These are phyloP conservation scores for Herpetomonas samuelpessoai DNA, from an alignment of 208 protist genomes.

Conservation along the genomic window DNA sequence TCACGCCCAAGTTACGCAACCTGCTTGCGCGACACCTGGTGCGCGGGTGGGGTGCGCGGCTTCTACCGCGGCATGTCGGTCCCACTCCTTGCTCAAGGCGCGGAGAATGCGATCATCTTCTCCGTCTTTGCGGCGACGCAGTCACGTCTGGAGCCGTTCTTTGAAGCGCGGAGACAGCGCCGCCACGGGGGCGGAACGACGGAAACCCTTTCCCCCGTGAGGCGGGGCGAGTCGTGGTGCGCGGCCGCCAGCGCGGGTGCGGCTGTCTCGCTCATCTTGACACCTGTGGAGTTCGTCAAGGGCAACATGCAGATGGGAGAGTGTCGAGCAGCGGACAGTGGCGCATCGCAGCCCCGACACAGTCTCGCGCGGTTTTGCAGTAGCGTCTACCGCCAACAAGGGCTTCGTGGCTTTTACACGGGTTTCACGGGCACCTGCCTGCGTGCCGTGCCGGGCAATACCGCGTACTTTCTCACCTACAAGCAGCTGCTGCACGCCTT, in stretches of 20 bases:
- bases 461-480: conserved; percentile 78
- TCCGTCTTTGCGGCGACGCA: conserved; percentile 35
- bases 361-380: background rate
- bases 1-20: conserved; percentile 20
- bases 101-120: conserved; percentile 56
- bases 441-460: conserved; percentile 71
- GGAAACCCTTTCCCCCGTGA: background rate
- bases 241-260: conserved; percentile 39
- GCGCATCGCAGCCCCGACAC: too few relatives aligned
- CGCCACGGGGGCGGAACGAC: too few relatives aligned
- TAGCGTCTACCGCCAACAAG: background rate
- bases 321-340: too few relatives aligned
- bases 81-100: conserved; percentile 47
- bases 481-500: conserved; percentile 41
- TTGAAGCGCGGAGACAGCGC: background rate
- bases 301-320: conserved; percentile 51
- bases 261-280: conserved; percentile 50
- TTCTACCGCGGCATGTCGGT: conserved; percentile 75
- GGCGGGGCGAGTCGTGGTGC: conserved; percentile 18
- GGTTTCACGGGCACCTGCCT: conserved; percentile 56
- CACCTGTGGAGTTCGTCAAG: conserved; percentile 64
- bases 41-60: conserved; percentile 39
- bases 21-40: conserved; percentile 29
- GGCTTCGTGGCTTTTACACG: conserved; percentile 51
- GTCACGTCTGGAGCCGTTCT: conserved; percentile 6